A percentile compares a stretch with the other conserved stretches of the same genome.
Conservation (phyloP, 148 eudicot genomes). For the Arctostaphylos glauca region DNA sequence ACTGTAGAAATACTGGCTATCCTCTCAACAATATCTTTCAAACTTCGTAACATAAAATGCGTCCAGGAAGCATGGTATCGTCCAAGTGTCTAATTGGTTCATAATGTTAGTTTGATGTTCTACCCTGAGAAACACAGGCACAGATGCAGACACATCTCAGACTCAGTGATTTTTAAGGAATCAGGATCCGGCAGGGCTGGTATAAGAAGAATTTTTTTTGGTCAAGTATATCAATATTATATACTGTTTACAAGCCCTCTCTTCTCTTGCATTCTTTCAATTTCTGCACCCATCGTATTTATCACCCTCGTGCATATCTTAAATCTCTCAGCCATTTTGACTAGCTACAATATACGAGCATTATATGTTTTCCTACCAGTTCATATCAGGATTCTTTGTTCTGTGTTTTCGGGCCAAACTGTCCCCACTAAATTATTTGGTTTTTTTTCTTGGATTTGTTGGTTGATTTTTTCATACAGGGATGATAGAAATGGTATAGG, state of each 20-base stretch:
- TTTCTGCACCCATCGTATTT: not conserved
- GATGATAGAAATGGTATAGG: not conserved
- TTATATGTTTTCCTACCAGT: not conserved
- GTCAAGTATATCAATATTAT: not conserved
- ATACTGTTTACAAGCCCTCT: not conserved
- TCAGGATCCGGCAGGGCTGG: not conserved
- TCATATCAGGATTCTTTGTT: slow-evolving; percentile 1
- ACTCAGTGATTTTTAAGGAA: not conserved
- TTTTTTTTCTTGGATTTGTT: not conserved
- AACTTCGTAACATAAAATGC: not conserved
- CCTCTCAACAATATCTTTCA: not conserved
- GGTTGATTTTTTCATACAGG: no score
- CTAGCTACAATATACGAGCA: not conserved
- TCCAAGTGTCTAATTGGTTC: not conserved
- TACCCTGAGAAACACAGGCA: not conserved
- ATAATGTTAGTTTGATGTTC: not conserved
- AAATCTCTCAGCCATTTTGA: not conserved
- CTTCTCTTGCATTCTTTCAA: not conserved
- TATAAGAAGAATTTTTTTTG: not conserved
- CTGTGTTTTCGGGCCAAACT: not conserved
- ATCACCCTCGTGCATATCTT: not conserved
- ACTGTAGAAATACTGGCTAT: not conserved
- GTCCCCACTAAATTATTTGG: no score
- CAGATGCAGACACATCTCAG: not conserved
- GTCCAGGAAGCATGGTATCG: not conserved